Conservation (phyloP, 441 rosid species). For the Metrosideros polymorpha region DNA sequence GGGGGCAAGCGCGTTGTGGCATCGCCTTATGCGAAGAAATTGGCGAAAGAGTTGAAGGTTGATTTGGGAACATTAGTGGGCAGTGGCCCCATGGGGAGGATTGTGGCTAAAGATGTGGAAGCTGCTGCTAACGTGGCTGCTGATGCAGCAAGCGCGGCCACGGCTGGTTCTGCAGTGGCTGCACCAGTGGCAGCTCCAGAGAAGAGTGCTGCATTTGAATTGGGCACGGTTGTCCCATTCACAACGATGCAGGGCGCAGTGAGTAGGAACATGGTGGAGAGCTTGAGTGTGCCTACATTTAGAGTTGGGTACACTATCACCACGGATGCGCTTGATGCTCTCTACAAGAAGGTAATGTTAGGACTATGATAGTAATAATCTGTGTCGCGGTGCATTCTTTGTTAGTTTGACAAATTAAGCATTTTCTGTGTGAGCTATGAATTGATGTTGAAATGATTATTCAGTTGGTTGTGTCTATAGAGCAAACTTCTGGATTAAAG, state of each 20-base stretch:
- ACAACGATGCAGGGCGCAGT: slow-evolving; percentile 80
- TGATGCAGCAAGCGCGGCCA: not conserved
- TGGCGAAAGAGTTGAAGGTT: slow-evolving; percentile 76
- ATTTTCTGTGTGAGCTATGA: not conserved
- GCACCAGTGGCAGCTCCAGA: slow-evolving; percentile 3
- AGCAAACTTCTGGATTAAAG: not conserved
- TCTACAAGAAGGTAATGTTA: slow-evolving; percentile 66
- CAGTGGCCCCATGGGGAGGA: slow-evolving; percentile 86
- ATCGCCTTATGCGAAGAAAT: slow-evolving; percentile 88
- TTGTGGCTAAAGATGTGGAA: slow-evolving; percentile 82
- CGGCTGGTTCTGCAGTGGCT: slow-evolving; percentile 1
- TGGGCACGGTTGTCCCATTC: slow-evolving; percentile 60
- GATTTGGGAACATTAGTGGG: slow-evolving; percentile 56
- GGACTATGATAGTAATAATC: not conserved
- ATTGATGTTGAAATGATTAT: not conserved
- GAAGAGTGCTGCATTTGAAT: slow-evolving; percentile 15
- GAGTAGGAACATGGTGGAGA: slow-evolving; percentile 75
- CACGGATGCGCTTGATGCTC: slow-evolving; percentile 71
- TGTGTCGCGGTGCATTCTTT: too few species aligned
- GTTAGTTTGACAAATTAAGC: not conserved
- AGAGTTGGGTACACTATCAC: slow-evolving; percentile 77
- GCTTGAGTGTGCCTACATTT: slow-evolving; percentile 72
- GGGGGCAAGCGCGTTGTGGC: slow-evolving; percentile 88
- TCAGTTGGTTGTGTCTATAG: not conserved
- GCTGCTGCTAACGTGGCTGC: slow-evolving; percentile 11